Base-by-base conservation (phyloP, 148 eudicot genomes). In the Rhododendron simsii region DNA sequence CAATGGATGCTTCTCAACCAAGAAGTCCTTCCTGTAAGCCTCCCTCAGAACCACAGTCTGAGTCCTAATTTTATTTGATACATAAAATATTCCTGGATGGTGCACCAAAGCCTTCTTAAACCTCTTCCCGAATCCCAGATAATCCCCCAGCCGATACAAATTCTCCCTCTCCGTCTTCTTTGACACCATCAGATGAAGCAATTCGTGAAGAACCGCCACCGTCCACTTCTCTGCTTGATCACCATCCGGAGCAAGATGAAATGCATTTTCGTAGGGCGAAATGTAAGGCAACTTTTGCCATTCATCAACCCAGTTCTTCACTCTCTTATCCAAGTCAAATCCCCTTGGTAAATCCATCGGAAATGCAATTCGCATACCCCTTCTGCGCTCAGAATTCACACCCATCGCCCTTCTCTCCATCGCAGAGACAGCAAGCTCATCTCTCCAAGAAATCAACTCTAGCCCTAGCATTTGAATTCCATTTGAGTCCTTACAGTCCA, bases 221-320 rank as follows among this genome's bases (percentile, higher is more conserved):
- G 91, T 86, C 91, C 92, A 94, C 84, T 92, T 94, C 89, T 94
- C 98, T 10, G 94, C 92, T 63, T 93, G 96, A 87, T 95, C 96
- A 80, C 96, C 86, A 50, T 86, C 88, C 0, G 94, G 91, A 0
- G 90, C 85, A 85, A 94, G 85, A 90, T 94, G 94, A 82, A 91
- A 93, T 16, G 93, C 96, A 78, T 93, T 85, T 91, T 92, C 98
- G 78, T 95, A 95, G 0, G 98, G 98, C 2, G 98, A 94, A 83
- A 94, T 91, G 88, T 92, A 94, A n/a, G 98, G 98, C 91, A 95
- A 88, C 80, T 88, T 86, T 80, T 95, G 93, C 98, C 98, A 95
- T 80, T 91, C 91, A 78, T 93, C 92, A 26, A 93, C 90, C 96
- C 95, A 95, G 59, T 90, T 86, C 85, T 75, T 82, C 61, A 93